phyloP scores from a whole-genome alignment of 371 early-diverging fungal species.

The Homolaphlyctis polyrhiza region DNA sequence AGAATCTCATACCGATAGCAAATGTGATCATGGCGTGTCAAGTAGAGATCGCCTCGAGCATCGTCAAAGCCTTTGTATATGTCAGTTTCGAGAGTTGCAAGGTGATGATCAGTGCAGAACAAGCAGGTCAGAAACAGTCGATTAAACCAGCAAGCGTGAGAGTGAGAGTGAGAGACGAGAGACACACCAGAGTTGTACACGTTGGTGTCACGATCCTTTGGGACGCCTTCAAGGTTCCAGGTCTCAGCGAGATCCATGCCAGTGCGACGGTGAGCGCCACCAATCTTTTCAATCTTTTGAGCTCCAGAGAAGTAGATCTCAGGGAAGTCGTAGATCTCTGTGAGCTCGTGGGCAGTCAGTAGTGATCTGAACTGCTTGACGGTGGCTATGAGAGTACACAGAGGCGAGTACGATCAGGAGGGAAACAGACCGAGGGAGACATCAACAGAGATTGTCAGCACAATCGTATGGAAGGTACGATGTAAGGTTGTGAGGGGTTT shows the following conservation, averaged over 20 bases:
- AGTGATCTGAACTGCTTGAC: constrained; percentile 33
- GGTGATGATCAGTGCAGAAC: too few relatives aligned
- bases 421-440: background rate
- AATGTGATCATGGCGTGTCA: constrained; percentile 82
- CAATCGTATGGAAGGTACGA: background rate
- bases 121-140: background rate
- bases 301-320: constrained; percentile 83
- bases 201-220: constrained; percentile 25
- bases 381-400: constrained; percentile 20
- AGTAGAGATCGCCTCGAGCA: constrained; percentile 87
- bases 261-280: constrained; percentile 28
- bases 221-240: constrained; percentile 18
- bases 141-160: background rate
- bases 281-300: constrained; percentile 37
- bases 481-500: background rate
- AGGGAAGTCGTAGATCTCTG: constrained; percentile 73
- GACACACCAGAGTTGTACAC: constrained; percentile 49
- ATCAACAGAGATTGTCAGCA: background rate
- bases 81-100: background rate
- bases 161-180: background rate
- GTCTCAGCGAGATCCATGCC: constrained; percentile 26
- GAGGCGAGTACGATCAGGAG: background rate
- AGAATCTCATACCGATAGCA: constrained; percentile 88
- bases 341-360: constrained; percentile 72
- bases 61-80: constrained; percentile 80